Evolutionary conservation across 352 stramenopile species (phyloP).

Genomic region (Pythium oligandrum): DNA sequence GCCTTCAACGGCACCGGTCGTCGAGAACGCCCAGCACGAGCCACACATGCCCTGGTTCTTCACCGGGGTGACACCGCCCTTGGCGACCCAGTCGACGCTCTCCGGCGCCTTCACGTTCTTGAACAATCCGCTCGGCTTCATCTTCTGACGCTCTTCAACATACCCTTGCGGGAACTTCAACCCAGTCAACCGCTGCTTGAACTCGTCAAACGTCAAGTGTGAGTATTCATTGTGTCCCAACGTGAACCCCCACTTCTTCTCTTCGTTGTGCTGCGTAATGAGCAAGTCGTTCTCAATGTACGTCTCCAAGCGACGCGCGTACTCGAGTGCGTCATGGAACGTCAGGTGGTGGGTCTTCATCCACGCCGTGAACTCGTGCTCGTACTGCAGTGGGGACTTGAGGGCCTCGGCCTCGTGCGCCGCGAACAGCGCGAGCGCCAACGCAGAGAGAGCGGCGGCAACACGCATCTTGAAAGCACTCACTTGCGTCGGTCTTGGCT

Average conservation of each 20-base stretch:
- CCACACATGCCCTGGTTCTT: conserved; percentile 97
- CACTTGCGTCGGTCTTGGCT: not conserved
- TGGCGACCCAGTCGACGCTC: conserved; percentile 91
- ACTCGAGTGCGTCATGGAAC: conserved; percentile 70
- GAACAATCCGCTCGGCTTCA: conserved; percentile 27
- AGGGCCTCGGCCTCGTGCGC: conserved; percentile 25
- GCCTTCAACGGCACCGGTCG: conserved; percentile 96
- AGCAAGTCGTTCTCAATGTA: conserved; percentile 88
- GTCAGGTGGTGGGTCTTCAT: conserved; percentile 41
- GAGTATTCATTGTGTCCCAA: conserved; percentile 94
- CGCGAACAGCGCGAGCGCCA: conserved; percentile 4
- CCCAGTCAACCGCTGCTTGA: conserved; percentile 68
- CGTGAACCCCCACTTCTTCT: conserved; percentile 70
- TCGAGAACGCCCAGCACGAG: conserved; percentile 97
- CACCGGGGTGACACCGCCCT: conserved; percentile 93
- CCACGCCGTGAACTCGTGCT: conserved; percentile 66
- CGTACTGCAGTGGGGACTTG: conserved; percentile 69
- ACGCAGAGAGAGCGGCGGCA: not conserved
- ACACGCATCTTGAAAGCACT: conserved; percentile 13
- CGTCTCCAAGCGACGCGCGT: conserved; percentile 60
- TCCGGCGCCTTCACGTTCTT: conserved; percentile 47
- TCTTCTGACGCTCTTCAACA: conserved; percentile 51
- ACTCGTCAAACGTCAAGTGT: conserved; percentile 95
- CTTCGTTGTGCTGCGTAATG: conserved; percentile 81
- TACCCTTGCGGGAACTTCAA: conserved; percentile 46